phyloP scores from a whole-genome alignment of 441 rosid species.

The Corymbia citriodora region DNA sequence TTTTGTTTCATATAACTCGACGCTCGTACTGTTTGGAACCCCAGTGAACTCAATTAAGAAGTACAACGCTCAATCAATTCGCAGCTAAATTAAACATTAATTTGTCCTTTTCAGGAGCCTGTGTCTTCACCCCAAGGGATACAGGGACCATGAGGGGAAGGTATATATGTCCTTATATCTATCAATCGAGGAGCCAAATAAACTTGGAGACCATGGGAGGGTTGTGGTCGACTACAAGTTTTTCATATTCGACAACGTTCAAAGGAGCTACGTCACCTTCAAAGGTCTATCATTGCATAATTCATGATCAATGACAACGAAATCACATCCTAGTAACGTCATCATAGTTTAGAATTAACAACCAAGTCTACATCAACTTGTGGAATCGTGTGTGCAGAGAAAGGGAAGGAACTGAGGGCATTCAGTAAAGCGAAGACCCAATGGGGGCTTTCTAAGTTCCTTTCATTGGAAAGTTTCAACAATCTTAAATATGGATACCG shows the following conservation, averaged over 20 bases:
- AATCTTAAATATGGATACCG: background rate
- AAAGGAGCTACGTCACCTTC: background rate
- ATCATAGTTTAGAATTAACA: background rate
- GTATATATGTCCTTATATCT: slow-evolving; percentile 15
- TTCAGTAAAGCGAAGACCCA: background rate
- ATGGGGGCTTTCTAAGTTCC: slow-evolving; percentile 6
- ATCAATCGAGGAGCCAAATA: background rate
- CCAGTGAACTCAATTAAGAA: background rate
- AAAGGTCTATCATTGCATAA: background rate
- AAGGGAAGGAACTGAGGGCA: background rate
- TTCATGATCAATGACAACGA: too few species aligned
- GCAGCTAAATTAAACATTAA: too few species aligned
- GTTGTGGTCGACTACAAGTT: background rate
- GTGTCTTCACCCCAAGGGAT: slow-evolving; percentile 7
- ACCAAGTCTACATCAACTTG: background rate
- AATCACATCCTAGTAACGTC: accelerated
- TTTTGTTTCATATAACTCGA: background rate
- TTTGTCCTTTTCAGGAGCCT: slow-evolving; percentile 19
- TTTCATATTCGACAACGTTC: slow-evolving; percentile 1
- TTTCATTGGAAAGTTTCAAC: background rate
- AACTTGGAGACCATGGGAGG: background rate
- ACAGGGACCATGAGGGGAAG: background rate
- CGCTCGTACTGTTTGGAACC: accelerated
- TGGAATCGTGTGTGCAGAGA: background rate
- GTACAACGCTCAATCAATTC: accelerated